A percentile compares a stretch with the other conserved stretches of the same genome.
These are phyloP conservation scores for Alnus glutinosa DNA, from an alignment of 306 rosid species.

Conservation along the genomic window DNA sequence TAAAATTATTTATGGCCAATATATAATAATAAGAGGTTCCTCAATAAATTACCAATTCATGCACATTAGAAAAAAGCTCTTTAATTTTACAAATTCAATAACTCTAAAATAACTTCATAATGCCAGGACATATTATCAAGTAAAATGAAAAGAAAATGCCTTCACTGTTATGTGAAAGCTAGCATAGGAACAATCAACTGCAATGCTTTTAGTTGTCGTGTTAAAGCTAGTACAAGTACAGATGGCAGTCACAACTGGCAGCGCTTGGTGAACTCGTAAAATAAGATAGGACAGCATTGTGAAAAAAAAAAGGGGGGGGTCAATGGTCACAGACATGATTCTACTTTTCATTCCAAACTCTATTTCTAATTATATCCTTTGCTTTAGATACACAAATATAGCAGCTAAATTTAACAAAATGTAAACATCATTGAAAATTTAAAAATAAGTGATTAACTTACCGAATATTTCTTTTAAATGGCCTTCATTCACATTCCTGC, in stretches of 20 bases:
- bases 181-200: neutral
- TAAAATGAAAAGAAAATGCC: neutral
- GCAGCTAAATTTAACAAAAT: neutral
- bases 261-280: neutral
- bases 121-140: neutral
- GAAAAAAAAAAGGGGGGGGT: neutral
- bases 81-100: neutral
- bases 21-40: neutral
- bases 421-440: conserved; percentile 17
- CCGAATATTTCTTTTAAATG: conserved; percentile 90
- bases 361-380: neutral
- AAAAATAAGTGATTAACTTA: conserved; percentile 42
- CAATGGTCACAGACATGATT: neutral
- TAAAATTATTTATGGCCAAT: neutral
- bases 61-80: conserved; percentile 6
- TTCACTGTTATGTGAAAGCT: neutral
- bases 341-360: neutral
- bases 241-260: neutral
- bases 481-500: conserved; percentile 96
- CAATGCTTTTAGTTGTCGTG: neutral
- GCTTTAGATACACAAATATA: neutral
- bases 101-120: neutral
- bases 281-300: neutral
- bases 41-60: conserved; percentile 6
- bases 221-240: neutral